phyloP scores from a whole-genome alignment of 1,284 basidiomycete species.

The Rhodotorula sp. region DNA sequence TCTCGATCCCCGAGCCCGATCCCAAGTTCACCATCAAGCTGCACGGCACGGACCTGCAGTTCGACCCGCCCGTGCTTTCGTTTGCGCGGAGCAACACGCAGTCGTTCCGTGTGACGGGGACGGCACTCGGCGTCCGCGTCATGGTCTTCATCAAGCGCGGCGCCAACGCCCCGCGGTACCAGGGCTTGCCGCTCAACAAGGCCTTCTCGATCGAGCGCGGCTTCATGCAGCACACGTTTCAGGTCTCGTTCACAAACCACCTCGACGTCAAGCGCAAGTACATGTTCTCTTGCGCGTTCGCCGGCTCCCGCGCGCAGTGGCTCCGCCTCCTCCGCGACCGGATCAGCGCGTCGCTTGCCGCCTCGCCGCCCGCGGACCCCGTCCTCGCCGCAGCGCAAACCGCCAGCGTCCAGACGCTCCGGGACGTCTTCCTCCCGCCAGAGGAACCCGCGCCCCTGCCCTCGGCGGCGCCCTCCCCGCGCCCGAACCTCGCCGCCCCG shows the following conservation, averaged over 20 bases:
- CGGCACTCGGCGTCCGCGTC: slow-evolving; percentile 69
- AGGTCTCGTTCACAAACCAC: slow-evolving; percentile 73
- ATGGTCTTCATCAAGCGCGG: slow-evolving; percentile 78
- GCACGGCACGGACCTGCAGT: slow-evolving; percentile 77
- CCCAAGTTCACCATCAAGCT: slow-evolving; percentile 74
- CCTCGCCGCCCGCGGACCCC: slow-evolving; percentile 54
- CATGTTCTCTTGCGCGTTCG: slow-evolving; percentile 86
- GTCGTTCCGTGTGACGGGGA: slow-evolving; percentile 84
- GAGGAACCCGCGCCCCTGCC: slow-evolving; percentile 44
- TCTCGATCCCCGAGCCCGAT: slow-evolving; percentile 79
- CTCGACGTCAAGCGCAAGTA: slow-evolving; percentile 73
- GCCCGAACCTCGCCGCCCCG: slow-evolving; percentile 37
- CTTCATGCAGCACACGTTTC: slow-evolving; percentile 66
- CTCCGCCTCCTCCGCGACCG: slow-evolving; percentile 67
- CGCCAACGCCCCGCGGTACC: slow-evolving; percentile 74
- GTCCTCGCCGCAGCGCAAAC: slow-evolving; percentile 66
- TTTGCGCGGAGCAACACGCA: slow-evolving; percentile 74
- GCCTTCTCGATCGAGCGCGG: slow-evolving; percentile 78
- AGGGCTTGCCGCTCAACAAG: slow-evolving; percentile 72
- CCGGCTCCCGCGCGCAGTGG: slow-evolving; percentile 73
- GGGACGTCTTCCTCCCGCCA: slow-evolving; percentile 69
- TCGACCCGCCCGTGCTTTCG: slow-evolving; percentile 77
- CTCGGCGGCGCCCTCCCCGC: slow-evolving; percentile 32
- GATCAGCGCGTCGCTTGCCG: slow-evolving; percentile 57
- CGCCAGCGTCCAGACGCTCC: slow-evolving; percentile 75